Percentiles rank a stretch among this genome's conserved stretches.
Conservation (phyloP, 2,329 filamentous ascomycete genomes). For the Neonectria sp. region DNA sequence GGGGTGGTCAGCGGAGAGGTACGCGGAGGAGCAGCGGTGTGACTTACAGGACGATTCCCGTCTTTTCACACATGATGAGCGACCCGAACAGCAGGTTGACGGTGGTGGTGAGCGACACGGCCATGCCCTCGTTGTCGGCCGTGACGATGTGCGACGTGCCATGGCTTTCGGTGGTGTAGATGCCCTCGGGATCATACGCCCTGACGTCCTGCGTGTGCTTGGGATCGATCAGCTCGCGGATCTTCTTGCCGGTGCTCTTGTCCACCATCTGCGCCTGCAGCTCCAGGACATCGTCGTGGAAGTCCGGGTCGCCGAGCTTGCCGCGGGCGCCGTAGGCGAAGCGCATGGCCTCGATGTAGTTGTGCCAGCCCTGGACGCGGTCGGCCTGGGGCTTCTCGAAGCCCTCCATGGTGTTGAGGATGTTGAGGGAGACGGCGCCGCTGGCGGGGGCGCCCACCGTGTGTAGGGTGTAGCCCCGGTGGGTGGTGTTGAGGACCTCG, state of each 20-base stretch:
- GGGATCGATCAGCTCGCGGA: conserved; percentile 80
- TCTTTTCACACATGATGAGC: conserved; percentile 82
- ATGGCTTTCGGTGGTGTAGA: conserved; percentile 78
- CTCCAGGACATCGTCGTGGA: conserved; percentile 72
- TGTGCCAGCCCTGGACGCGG: conserved; percentile 70
- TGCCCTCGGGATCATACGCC: conserved; percentile 79
- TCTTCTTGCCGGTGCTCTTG: conserved; percentile 68
- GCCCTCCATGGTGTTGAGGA: conserved; percentile 87
- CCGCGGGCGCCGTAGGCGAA: conserved; percentile 88
- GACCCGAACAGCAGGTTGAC: conserved; percentile 91
- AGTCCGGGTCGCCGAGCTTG: conserved; percentile 87
- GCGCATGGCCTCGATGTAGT: conserved; percentile 88
- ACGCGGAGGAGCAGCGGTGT: conserved; percentile 59
- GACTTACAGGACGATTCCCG: conserved; percentile 80
- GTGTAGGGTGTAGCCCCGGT: conserved; percentile 79
- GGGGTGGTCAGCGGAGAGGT: not conserved
- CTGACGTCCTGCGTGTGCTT: conserved; percentile 78
- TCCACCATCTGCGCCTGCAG: conserved; percentile 80
- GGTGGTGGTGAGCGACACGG: conserved; percentile 87
- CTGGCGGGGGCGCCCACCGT: conserved; percentile 82
- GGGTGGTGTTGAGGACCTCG: conserved; percentile 74
- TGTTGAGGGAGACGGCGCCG: conserved; percentile 81
- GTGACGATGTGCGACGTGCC: conserved; percentile 83
- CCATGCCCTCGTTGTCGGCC: conserved; percentile 80
- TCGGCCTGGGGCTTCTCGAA: conserved; percentile 59